A percentile compares a stretch with the other conserved stretches of the same genome.
These are phyloP conservation scores for Suillus alpinus DNA, from an alignment of 768 basidiomycete species.

Conservation along the genomic window DNA sequence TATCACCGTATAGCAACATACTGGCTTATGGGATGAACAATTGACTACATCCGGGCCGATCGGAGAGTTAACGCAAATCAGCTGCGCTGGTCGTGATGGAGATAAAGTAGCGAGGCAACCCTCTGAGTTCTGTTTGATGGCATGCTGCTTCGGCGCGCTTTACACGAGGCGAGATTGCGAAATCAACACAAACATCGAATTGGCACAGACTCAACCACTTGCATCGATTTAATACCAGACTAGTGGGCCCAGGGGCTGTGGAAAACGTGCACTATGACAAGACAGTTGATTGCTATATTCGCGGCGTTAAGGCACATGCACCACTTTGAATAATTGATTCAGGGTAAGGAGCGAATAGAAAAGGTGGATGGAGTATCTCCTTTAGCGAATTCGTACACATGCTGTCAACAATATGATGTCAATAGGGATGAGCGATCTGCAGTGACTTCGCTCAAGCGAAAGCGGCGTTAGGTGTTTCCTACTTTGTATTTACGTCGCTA, in stretches of 20 bases:
- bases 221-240: not conserved
- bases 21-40: not conserved
- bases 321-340: not conserved
- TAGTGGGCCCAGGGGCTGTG: conserved; percentile 1
- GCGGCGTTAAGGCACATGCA: conserved; percentile 3
- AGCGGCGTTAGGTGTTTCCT: conserved; percentile 4
- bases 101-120: conserved; percentile 3
- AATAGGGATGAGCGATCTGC: conserved; percentile 1
- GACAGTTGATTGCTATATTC: not conserved
- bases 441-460: not conserved
- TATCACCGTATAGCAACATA: conserved; percentile 1
- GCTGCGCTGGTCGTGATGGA: conserved; percentile 3
- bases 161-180: conserved; percentile 2
- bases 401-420: not conserved
- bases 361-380: not conserved
- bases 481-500: conserved; percentile 1
- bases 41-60: conserved; percentile 2
- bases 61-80: conserved; percentile 2
- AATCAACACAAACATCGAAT: not conserved
- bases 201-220: conserved; percentile 2
- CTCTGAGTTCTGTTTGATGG: conserved; percentile 1
- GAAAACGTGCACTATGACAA: conserved; percentile 1
- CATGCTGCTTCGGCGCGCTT: conserved; percentile 3
- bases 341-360: not conserved
- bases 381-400: not conserved